Base-by-base conservation (phyloP, 345 rosid species). In the Syzygium aromaticum region DNA sequence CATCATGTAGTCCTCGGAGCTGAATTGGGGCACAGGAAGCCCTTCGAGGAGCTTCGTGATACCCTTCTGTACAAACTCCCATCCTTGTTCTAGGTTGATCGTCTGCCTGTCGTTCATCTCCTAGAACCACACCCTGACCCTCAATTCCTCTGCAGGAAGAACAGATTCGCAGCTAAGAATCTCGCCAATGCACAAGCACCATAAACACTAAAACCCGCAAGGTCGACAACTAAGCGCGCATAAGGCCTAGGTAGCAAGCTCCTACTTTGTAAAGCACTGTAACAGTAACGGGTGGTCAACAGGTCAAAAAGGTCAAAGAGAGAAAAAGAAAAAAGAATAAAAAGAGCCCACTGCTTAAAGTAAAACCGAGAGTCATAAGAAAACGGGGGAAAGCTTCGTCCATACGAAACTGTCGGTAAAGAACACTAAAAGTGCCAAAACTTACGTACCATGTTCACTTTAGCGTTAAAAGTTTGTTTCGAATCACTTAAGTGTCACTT, bases 1-100 rank as follows among this genome's bases (percentile, higher is more conserved):
- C 94, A 88, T 93, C 92, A 93, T 93, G 88, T 93, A 90, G 52
- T 95, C 95, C 89, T 93, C 95, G 0, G 96, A 90, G 86, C 88
- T 91, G 88, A 94, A 93, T 87, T 88, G 89, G 1, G 90, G 92
- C 87, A 92, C 94, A 3, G 89, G 87, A 8, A 63, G 77, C 40
- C 77, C 77, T 63, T 63, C 40, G 11, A 63, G 7, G 40, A 63
- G 77, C 77, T 28, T 63, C 21, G 40, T 28, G 77, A 63, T 15
- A 28, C 77, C 77, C 40, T 28, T 15, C 21, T 28, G 77, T 40
- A 63, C 77, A 63, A 7, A 28, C 77, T 63, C 40, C 21, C 21
- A 63, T 15, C 77, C 77, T 63, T 63, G 40, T 63, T 28, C 77
- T 16, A 63, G 77, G 40, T 63, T 15, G 77, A 63, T 63, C 40